Evolutionary conservation across 2,329 filamentous ascomycete genomes (phyloP).

Genomic region (Calonectria pauciramosa): DNA sequence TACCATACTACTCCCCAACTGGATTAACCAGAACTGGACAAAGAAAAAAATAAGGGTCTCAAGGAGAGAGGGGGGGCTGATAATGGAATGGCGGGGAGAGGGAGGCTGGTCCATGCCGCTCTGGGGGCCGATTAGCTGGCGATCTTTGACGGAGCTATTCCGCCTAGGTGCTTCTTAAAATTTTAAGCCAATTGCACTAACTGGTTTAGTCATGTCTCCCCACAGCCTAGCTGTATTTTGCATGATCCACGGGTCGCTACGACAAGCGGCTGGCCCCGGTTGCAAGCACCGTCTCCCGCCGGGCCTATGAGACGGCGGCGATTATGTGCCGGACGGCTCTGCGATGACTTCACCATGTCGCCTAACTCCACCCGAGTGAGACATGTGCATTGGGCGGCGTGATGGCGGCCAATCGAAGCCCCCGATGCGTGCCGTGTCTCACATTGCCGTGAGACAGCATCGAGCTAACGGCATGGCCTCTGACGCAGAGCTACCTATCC

Average conservation of each 20-base stretch:
- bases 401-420: slow-evolving; percentile 8
- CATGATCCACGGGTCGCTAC: slow-evolving; percentile 18
- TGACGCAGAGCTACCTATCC: slow-evolving; percentile 12
- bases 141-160: slow-evolving; percentile 21
- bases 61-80: background rate
- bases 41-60: background rate
- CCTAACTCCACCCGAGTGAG: slow-evolving; percentile 20
- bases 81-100: slow-evolving; percentile 4
- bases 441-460: slow-evolving; percentile 18
- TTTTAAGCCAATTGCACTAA: slow-evolving; percentile 18
- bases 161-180: background rate
- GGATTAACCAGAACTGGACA: no score
- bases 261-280: slow-evolving; percentile 22
- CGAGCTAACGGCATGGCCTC: slow-evolving; percentile 11
- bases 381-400: slow-evolving; percentile 15
- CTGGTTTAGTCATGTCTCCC: slow-evolving; percentile 21
- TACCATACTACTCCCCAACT: no score
- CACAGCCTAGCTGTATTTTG: slow-evolving; percentile 10
- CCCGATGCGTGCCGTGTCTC: slow-evolving; percentile 19
- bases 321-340: slow-evolving; percentile 9
- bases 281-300: slow-evolving; percentile 2
- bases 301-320: slow-evolving; percentile 10
- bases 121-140: slow-evolving; percentile 1
- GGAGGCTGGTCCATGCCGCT: background rate
- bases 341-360: slow-evolving; percentile 17